A percentile compares a stretch with the other conserved stretches of the same genome.
These are phyloP conservation scores for Aspergillus floridensis DNA, from an alignment of 2,329 filamentous ascomycete species.

Conservation along the genomic window DNA sequence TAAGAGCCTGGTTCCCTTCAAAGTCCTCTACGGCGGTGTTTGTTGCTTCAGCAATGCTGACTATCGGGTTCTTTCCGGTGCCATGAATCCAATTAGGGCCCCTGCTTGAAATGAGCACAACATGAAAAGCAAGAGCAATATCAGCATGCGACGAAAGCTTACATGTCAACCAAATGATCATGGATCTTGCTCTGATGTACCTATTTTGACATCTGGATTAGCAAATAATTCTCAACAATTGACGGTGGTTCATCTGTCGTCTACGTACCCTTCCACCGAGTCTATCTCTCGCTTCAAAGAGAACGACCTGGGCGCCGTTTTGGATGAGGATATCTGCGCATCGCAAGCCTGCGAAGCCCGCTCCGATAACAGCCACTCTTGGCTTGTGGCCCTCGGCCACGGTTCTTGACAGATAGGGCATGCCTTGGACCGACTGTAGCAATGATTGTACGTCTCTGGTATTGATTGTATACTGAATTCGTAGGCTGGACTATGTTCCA, in stretches of 20 bases:
- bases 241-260: neutral
- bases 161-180: slow-evolving; percentile 58
- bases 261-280: slow-evolving; percentile 56
- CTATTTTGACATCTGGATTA: slow-evolving; percentile 29
- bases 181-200: slow-evolving; percentile 49
- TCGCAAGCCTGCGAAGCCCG: slow-evolving; percentile 58
- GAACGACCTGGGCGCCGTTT: slow-evolving; percentile 56
- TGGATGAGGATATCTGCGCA: slow-evolving; percentile 58
- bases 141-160: slow-evolving; percentile 25
- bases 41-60: slow-evolving; percentile 54
- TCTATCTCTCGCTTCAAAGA: slow-evolving; percentile 58
- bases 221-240: neutral
- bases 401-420: neutral
- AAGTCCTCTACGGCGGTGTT: slow-evolving; percentile 51
- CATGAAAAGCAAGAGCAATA: neutral
- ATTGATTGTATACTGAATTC: neutral
- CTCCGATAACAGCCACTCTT: slow-evolving; percentile 59
- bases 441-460: neutral
- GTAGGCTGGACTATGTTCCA: neutral
- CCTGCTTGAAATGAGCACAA: slow-evolving; percentile 34
- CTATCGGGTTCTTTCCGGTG: slow-evolving; percentile 58
- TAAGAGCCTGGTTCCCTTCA: slow-evolving; percentile 51
- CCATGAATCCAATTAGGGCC: slow-evolving; percentile 67
- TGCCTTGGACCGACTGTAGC: neutral
- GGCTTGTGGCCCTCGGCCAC: slow-evolving; percentile 40